Evolutionary conservation across 371 early-diverging fungal species (phyloP).

Genomic region (Neoconidiobolus thromboides): DNA sequence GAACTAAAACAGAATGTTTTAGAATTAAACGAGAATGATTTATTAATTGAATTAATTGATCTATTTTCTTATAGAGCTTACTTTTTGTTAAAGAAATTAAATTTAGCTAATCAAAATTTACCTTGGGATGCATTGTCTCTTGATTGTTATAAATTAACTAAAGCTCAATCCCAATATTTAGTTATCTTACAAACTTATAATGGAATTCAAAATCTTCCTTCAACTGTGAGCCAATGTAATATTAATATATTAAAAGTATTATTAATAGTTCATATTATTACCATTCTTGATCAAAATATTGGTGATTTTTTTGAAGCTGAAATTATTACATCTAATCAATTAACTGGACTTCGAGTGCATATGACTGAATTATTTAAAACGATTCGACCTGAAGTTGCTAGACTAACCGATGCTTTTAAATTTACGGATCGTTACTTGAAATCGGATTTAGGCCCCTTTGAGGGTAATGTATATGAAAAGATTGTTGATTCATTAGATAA

Average conservation of each 20-base stretch:
- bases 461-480: constrained; percentile 53
- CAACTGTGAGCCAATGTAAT: too few species aligned
- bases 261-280: constrained; percentile 16
- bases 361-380: constrained; percentile 21
- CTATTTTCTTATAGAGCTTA: background rate
- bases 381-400: constrained; percentile 47
- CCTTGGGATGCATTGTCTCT: background rate
- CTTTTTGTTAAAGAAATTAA: background rate
- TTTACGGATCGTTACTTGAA: constrained; percentile 45
- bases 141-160: background rate
- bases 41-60: background rate
- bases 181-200: background rate
- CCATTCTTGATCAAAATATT: constrained; percentile 37
- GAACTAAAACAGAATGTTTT: background rate
- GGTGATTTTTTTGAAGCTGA: constrained; percentile 37
- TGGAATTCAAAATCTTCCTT: background rate
- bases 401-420: constrained; percentile 50
- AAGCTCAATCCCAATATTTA: background rate
- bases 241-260: constrained; percentile 10
- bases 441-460: constrained; percentile 45
- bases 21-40: background rate
- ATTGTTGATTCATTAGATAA: constrained; percentile 36
- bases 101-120: background rate
- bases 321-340: constrained; percentile 25
- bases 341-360: constrained; percentile 20